Base-by-base conservation (phyloP, 768 basidiomycete species). In the Stropharia rugosoannulata region DNA sequence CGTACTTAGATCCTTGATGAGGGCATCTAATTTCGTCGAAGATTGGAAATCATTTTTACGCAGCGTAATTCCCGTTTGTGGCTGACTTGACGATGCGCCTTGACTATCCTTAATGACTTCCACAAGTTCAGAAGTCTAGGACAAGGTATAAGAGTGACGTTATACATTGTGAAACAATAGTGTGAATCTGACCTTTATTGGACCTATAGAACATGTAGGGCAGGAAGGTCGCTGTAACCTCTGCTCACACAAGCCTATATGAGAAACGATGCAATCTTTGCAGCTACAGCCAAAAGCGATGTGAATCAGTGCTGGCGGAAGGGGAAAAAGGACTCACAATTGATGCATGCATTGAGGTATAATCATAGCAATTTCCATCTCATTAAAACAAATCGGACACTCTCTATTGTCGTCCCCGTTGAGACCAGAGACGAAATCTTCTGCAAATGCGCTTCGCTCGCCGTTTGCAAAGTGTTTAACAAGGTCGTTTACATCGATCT, bases 21-120 rank as follows among this genome's bases (percentile, higher is more conserved):
- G 73, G 1, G 95, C 95, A 52, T 94, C 83, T 3, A 98, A 75
- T 70, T 98, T 98, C 0, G 95, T 97, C 8, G 92, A 95, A 4
- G 92, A 89, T 38, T 84, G 81, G 70, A 97, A 93, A 70, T 95
- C 85, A 60, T 93, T 93, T 61, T 85, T 83, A 10, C 90, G 78
- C 43, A 95, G 71, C 12, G 81, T 72, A 25, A 93, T 75, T 13
- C 68, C 72, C 11, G 81, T 51, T 59, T 78, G 76, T 7, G 78
- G 75, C 50, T 54, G 66, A 1, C 61, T 58, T 4, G 59, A 35
- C 9, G 56, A 52, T 54, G 62, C 5, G 51, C 66, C 52, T 44
- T 65, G 66, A 37, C 66, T 68, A 41, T 70, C 67, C 49, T 75
- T 73, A 35, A 88, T 66, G 22, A 93, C 78, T 64, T 90, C 87